Base-by-base conservation (phyloP, 1,284 basidiomycete genomes). In the Uromyces viciae-fabae region DNA sequence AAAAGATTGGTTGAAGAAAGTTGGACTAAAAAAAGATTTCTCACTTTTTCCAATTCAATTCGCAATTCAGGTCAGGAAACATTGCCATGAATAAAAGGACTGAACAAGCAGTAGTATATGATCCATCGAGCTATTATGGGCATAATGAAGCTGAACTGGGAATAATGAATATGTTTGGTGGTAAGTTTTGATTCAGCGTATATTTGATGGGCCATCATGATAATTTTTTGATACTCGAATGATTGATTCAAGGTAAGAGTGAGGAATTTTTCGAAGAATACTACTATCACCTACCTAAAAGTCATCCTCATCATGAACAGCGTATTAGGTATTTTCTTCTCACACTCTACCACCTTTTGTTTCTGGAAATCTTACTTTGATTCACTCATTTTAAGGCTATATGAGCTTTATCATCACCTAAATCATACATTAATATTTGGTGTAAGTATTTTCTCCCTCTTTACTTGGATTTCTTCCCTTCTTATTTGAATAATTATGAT, bases 121-220 rank as follows among this genome's bases (percentile, higher is more conserved):
- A 95, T 84, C 92, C 93, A 1, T 91, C 92, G 1, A 91, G 91
- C 9, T 93, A 91, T 85, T 94, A 90, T 83, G 93, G 93, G 2
- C 93, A 94, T 84, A 92, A 92, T 82, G 94, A 95, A 87, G 91
- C 91, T 17, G 94, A 95, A 83, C 89, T 95, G 43, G 92, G 92
- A 0, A 94, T 95, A 71, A 91, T 90, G 19, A 88, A 91, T 56
- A 93, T 95, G 82, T 95, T 95, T 84, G 93, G 93, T 1, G 93
- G n/a, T 49, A 54, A 9, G 17, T 7, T 17, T 49, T 2, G 15
- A 22, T 33, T 36, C 33, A 72, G 17, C 36, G 62, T 2, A 60
- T 22, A 17, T 36, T 14, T 42, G 22, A 42, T 52, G 4, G 25
- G 15, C 3, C 15, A 9, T 22, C 31, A 33, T 73, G 22, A 69